Conservation (phyloP, 306 rosid genomes). For the Glycyrrhiza uralensis region DNA sequence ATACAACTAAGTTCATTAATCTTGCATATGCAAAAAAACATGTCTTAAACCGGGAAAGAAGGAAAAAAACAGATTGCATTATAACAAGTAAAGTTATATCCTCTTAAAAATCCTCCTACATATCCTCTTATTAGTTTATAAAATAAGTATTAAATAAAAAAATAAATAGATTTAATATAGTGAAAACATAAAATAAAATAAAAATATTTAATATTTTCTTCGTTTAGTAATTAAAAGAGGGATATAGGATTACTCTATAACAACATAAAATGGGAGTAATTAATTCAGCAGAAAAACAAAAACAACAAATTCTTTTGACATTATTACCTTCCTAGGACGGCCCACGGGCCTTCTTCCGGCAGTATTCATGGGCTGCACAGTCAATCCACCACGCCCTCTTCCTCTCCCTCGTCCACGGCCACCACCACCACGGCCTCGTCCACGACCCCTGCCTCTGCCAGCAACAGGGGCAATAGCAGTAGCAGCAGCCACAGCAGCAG, state of each 20-base stretch:
- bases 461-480: background rate
- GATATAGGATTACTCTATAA: too few species aligned
- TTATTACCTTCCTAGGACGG: conserved; percentile 73
- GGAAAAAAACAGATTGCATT: background rate
- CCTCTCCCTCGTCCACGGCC: conserved; percentile 25
- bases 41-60: background rate
- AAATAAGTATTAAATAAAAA: too few species aligned
- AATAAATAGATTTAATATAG: too few species aligned
- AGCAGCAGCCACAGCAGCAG: background rate
- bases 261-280: too few species aligned
- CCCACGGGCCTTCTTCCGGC: conserved; percentile 65
- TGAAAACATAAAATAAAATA: too few species aligned
- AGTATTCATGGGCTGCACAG: background rate
- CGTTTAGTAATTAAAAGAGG: too few species aligned
- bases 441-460: background rate
- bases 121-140: too few species aligned
- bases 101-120: too few species aligned
- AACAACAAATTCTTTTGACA: background rate
- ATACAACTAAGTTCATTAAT: background rate
- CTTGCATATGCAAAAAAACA: background rate
- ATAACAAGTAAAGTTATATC: too few species aligned
- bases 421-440: background rate
- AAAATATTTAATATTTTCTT: too few species aligned
- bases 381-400: background rate
- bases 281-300: background rate